Percentiles rank a stretch among this genome's conserved stretches.
Conservation (phyloP, 2,329 filamentous ascomycete species). For the Trichophyton simii region DNA sequence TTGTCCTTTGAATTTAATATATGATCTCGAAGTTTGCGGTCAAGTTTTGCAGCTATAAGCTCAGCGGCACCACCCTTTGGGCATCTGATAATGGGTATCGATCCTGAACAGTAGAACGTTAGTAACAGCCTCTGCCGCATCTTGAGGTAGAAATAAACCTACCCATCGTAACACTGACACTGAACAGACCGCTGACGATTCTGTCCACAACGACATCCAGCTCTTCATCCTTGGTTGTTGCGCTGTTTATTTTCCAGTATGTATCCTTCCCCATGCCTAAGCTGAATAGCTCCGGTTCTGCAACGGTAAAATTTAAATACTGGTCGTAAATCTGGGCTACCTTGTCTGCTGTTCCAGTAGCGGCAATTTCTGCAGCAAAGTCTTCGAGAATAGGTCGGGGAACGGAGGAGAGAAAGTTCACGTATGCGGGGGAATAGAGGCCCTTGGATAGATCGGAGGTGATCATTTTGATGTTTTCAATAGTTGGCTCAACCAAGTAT, state of each 20-base stretch:
- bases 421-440: slow-evolving; percentile 83
- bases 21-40: slow-evolving; percentile 90
- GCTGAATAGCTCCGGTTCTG: slow-evolving; percentile 89
- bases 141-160: slow-evolving; percentile 19
- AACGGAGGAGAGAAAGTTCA: slow-evolving; percentile 94
- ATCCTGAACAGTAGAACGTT: slow-evolving; percentile 38
- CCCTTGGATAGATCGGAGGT: slow-evolving; percentile 74
- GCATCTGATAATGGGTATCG: slow-evolving; percentile 90
- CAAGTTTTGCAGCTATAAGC: slow-evolving; percentile 84
- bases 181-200: slow-evolving; percentile 93
- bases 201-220: slow-evolving; percentile 77
- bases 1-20: slow-evolving; percentile 97
- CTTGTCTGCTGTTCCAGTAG: slow-evolving; percentile 71
- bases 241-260: slow-evolving; percentile 94
- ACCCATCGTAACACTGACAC: slow-evolving; percentile 97
- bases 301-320: slow-evolving; percentile 93
- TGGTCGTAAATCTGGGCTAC: slow-evolving; percentile 92
- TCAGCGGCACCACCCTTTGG: slow-evolving; percentile 88
- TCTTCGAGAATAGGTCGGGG: slow-evolving; percentile 84
- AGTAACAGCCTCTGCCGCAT: not conserved
- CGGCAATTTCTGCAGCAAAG: slow-evolving; percentile 77
- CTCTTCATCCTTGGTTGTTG: slow-evolving; percentile 77
- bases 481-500: slow-evolving; percentile 84
- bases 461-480: slow-evolving; percentile 67
- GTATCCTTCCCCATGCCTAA: slow-evolving; percentile 85